phyloP scores from a whole-genome alignment of 2,329 filamentous ascomycete genomes.

The Paracamarosporium sp. region DNA sequence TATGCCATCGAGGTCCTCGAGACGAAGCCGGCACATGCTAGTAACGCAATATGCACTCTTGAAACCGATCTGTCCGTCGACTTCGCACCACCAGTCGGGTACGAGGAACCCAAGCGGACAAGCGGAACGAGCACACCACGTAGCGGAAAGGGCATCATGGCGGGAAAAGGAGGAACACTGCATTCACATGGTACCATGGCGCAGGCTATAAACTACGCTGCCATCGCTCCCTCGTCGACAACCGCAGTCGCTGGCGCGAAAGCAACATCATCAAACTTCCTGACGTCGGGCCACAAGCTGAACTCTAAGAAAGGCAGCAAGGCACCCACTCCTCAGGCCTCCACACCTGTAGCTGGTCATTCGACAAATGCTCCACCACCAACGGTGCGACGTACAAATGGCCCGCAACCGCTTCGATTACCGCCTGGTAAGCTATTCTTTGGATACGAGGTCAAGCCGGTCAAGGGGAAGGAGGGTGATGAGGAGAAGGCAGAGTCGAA shows the following conservation, averaged over 20 bases:
- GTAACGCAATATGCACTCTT: constrained; percentile 86
- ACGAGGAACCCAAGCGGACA: constrained; percentile 80
- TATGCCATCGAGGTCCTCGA: constrained; percentile 95
- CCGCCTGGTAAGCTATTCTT: constrained; percentile 94
- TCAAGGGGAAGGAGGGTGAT: constrained; percentile 78
- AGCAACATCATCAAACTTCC: constrained; percentile 77
- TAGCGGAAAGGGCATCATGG: constrained; percentile 68
- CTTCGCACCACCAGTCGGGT: constrained; percentile 92
- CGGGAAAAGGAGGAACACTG: constrained; percentile 72
- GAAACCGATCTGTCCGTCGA: constrained; percentile 97
- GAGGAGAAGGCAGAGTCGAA: constrained; percentile 69
- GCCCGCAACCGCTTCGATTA: constrained; percentile 84
- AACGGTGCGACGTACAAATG: constrained; percentile 66
- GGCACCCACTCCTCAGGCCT: constrained; percentile 65
- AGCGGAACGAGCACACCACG: constrained; percentile 89
- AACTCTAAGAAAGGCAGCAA: constrained; percentile 83
- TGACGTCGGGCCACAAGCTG: constrained; percentile 81
- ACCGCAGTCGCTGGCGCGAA: constrained; percentile 68
- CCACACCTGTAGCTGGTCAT: constrained; percentile 68
- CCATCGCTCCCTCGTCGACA: constrained; percentile 80
- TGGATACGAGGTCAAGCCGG: constrained; percentile 89
- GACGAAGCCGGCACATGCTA: constrained; percentile 85
- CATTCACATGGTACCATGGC: constrained; percentile 94
- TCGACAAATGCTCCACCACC: constrained; percentile 50
- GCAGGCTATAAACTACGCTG: constrained; percentile 93